Evolutionary conservation across 2,329 filamentous ascomycete genomes (phyloP).

Genomic region (Colletotrichum sojae): DNA sequence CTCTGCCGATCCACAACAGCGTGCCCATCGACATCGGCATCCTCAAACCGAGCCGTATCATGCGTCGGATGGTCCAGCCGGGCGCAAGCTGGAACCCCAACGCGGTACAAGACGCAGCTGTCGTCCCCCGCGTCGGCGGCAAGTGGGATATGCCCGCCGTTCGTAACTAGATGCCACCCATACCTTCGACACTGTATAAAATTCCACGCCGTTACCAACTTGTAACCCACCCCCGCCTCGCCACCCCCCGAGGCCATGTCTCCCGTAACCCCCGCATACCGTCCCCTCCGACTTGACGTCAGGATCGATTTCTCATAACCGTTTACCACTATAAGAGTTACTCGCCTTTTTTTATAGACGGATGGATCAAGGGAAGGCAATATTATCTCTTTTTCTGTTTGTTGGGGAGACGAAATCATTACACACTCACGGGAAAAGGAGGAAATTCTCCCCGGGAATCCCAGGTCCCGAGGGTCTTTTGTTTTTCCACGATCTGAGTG

Average conservation of each 20-base stretch:
- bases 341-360: constrained; percentile 36
- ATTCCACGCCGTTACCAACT: constrained; percentile 14
- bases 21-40: constrained; percentile 41
- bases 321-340: constrained; percentile 24
- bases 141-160: constrained; percentile 38
- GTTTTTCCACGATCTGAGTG: neutral
- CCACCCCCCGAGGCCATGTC: neutral
- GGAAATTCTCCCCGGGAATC: constrained; percentile 9
- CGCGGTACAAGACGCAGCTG: constrained; percentile 13
- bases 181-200: constrained; percentile 34
- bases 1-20: constrained; percentile 44
- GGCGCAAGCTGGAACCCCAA: constrained; percentile 25
- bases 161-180: constrained; percentile 18
- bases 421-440: neutral
- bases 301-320: constrained; percentile 35
- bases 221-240: constrained; percentile 14
- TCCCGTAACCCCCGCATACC: neutral
- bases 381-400: neutral
- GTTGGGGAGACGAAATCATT: neutral
- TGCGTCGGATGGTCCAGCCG: constrained; percentile 35
- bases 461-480: constrained; percentile 12
- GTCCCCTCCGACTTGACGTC: constrained; percentile 39
- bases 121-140: constrained; percentile 16
- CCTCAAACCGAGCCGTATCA: constrained; percentile 31
- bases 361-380: constrained; percentile 29